A percentile compares a stretch with the other conserved stretches of the same genome.
Conservation (phyloP, 2,329 filamentous ascomycete genomes). For the Nemania abortiva region DNA sequence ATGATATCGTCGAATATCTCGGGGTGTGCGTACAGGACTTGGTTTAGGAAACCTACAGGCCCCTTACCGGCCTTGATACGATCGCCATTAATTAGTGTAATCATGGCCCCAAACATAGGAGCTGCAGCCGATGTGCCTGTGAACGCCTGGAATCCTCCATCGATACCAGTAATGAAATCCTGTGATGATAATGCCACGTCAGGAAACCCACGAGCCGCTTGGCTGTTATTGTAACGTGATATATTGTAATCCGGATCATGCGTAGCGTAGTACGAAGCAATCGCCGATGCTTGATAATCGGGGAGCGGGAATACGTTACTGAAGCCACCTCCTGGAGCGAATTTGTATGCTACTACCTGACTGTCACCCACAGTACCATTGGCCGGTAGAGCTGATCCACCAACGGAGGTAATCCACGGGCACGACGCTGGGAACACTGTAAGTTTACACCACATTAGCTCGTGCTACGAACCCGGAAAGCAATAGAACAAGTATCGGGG, state of each 20-base stretch:
- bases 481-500: background rate
- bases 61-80: slow-evolving; percentile 35
- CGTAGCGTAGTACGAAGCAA: slow-evolving; percentile 44
- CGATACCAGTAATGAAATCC: slow-evolving; percentile 42
- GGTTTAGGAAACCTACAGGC: slow-evolving; percentile 36
- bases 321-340: slow-evolving; percentile 38
- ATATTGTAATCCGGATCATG: slow-evolving; percentile 45
- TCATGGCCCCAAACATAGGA: slow-evolving; percentile 34
- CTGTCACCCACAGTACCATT: slow-evolving; percentile 21
- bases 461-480: background rate
- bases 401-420: slow-evolving; percentile 29
- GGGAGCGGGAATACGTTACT: slow-evolving; percentile 45
- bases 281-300: slow-evolving; percentile 43
- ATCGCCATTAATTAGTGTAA: slow-evolving; percentile 37
- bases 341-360: slow-evolving; percentile 13
- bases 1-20: slow-evolving; percentile 37
- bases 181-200: slow-evolving; percentile 47
- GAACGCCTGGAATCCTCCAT: slow-evolving; percentile 38
- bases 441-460: background rate
- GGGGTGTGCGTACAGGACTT: slow-evolving; percentile 36
- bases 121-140: slow-evolving; percentile 44
- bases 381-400: slow-evolving; percentile 14
- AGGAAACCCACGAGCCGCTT: slow-evolving; percentile 45
- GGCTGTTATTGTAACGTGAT: slow-evolving; percentile 32
- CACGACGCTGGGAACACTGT: slow-evolving; percentile 26